Conservation (phyloP, 202 grass and related monocot genomes). For the Zizania palustris region DNA sequence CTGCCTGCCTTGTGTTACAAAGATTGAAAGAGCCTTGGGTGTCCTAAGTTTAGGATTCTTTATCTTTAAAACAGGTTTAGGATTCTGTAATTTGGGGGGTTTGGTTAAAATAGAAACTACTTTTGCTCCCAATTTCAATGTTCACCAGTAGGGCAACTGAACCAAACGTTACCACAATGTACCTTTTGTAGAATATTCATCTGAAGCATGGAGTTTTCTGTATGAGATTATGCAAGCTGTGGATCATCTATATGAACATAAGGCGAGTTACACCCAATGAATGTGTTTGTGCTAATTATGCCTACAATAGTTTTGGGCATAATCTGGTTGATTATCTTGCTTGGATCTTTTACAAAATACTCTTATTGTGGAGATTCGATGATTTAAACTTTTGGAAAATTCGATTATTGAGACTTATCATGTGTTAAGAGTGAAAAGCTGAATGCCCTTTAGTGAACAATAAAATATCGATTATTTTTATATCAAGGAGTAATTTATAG, state of each 20-base stretch:
- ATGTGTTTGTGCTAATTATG: constrained; percentile 14
- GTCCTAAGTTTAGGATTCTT: constrained; percentile 18
- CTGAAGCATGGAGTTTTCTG: constrained; percentile 10
- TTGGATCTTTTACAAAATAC: no score
- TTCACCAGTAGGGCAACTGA: neutral
- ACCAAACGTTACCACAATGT: constrained; percentile 21
- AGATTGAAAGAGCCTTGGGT: constrained; percentile 7
- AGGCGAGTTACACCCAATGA: neutral
- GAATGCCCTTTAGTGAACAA: no score
- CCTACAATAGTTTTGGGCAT: no score
- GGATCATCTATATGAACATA: constrained; percentile 13
- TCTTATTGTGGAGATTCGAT: no score
- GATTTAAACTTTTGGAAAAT: no score
- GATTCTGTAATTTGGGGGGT: constrained; percentile 31
- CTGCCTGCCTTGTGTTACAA: constrained; percentile 1
- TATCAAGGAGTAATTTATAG: no score
- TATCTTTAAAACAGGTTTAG: constrained; percentile 8
- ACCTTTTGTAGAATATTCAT: constrained; percentile 46
- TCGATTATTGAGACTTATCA: no score
- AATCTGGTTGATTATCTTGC: no score
- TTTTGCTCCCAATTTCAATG: constrained; percentile 12
- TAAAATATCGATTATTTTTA: no score
- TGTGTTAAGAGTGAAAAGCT: no score
- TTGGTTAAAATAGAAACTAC: constrained; percentile 8
- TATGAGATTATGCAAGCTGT: constrained; percentile 32